Evolutionary conservation across 2,329 filamentous ascomycete species (phyloP), one percentile per base, ranked within the genome.

Genomic region (Aspergillus sp.): DNA sequence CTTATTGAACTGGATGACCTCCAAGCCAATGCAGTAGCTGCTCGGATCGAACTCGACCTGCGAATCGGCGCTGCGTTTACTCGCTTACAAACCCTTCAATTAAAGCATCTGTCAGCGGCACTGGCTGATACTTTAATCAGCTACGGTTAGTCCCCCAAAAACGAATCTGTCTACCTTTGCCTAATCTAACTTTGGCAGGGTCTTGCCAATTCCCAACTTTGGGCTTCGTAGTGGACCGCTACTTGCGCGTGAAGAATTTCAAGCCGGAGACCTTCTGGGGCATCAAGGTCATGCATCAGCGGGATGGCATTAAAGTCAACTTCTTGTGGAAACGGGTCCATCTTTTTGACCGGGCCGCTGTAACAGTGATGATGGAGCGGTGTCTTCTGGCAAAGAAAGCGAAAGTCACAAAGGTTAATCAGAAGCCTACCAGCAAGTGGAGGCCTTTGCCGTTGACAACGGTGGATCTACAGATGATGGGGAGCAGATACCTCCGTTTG

Each of bases 181-280:
- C 19, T 24, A 24, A 24, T 36, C 43, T 54, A 13, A 54, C 9
- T 7, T 43, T 43, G 41, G 33, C 52, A 89, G 89, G 83, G 13
- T 96, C 92, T 3, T 99, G 94, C 60, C 94, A 99, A 69, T 99
- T 99, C 64, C 94, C 94, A 1, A 97, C 94, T 0, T 79, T 99
- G 4, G 94, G 94, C 0, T 99, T 99, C 60, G 93, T 99, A 1
- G 94, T 99, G 6, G 94, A 99, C 71, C 85, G 93, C 45, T 99
- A 97, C 70, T 90, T 96, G 63, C 86, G 89, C 47, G 94, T 99
- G 47, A 86, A 90, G 57, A 96, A 95, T 62, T 99, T 99, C 70
- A 85, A 94, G 1, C 88, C 93, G 0, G 94, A 99, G 67, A 77
- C 83, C 0, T 99, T 97, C 71, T 99, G 94, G 94, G 82, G 82